Evolutionary conservation across 495 filamentous ascomycete species (phyloP).

Genomic region (Ascodesmis nigricans): DNA sequence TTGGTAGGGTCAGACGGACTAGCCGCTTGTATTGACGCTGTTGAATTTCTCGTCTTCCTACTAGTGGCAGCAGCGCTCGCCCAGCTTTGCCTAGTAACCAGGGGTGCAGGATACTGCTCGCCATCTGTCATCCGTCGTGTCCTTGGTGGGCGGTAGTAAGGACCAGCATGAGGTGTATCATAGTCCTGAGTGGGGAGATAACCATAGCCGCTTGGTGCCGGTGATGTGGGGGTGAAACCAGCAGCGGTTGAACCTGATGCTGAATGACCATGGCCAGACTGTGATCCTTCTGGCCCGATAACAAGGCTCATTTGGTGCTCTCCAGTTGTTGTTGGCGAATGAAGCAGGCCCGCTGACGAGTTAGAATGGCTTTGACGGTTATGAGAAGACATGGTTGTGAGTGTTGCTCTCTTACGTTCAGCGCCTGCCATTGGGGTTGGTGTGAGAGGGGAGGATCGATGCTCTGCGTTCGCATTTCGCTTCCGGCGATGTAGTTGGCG

Average conservation of each 20-base stretch:
- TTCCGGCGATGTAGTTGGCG: slow-evolving; percentile 64
- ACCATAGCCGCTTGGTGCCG: slow-evolving; percentile 45
- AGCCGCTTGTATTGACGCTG: too few relatives aligned
- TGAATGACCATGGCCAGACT: slow-evolving; percentile 26
- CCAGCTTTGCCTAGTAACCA: too few relatives aligned
- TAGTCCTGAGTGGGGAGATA: slow-evolving; percentile 25
- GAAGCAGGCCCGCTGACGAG: slow-evolving; percentile 3
- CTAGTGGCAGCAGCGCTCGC: too few relatives aligned
- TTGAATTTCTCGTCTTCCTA: too few relatives aligned
- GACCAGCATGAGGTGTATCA: slow-evolving; percentile 31
- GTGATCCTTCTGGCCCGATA: slow-evolving; percentile 28
- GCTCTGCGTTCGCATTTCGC: slow-evolving; percentile 3
- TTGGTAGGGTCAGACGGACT: too few relatives aligned
- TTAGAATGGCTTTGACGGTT: slow-evolving; percentile 5
- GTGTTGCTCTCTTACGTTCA: slow-evolving; percentile 7
- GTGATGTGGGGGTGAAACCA: slow-evolving; percentile 45
- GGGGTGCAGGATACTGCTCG: slow-evolving; percentile 25
- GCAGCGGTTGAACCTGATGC: slow-evolving; percentile 24
- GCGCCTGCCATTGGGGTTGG: slow-evolving; percentile 1
- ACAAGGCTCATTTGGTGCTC: slow-evolving; percentile 28
- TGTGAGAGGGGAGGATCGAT: not conserved
- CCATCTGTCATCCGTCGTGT: slow-evolving; percentile 34
- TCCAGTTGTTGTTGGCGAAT: slow-evolving; percentile 20
- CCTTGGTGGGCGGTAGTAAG: slow-evolving; percentile 69
- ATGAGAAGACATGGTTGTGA: not conserved